Evolutionary conservation across 2,329 filamentous ascomycete genomes (phyloP).

Genomic region (Trichothecium sympodiale): DNA sequence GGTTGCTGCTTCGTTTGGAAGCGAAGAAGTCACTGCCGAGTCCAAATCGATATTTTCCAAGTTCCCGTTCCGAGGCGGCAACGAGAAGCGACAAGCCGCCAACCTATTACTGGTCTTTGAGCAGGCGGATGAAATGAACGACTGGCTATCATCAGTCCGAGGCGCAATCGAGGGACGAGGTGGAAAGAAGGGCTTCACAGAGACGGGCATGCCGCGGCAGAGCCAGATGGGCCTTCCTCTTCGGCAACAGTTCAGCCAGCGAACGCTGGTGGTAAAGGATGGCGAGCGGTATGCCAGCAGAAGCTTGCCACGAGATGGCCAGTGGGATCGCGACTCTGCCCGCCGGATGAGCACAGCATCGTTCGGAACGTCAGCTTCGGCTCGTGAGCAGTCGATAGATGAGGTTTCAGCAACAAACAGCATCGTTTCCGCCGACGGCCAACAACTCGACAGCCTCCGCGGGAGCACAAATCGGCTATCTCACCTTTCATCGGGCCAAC

Average conservation of each 20-base stretch:
- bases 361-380: slow-evolving; percentile 10
- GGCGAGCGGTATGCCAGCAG: slow-evolving; percentile 31
- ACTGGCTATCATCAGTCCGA: slow-evolving; percentile 59
- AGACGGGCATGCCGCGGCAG: slow-evolving; percentile 44
- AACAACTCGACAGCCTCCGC: slow-evolving; percentile 44
- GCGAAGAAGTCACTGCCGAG: slow-evolving; percentile 39
- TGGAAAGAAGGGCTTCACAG: slow-evolving; percentile 51
- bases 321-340: slow-evolving; percentile 3
- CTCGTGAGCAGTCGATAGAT: slow-evolving; percentile 34
- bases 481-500: slow-evolving; percentile 48
- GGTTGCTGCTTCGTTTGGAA: slow-evolving; percentile 54
- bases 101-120: slow-evolving; percentile 66
- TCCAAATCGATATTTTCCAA: slow-evolving; percentile 3
- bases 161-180: slow-evolving; percentile 60
- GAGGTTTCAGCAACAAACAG: slow-evolving; percentile 48
- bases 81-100: slow-evolving; percentile 32
- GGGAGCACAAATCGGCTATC: slow-evolving; percentile 48
- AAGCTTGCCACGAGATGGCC: slow-evolving; percentile 1
- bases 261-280: slow-evolving; percentile 35
- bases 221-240: slow-evolving; percentile 14
- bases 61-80: slow-evolving; percentile 28
- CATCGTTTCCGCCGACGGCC: slow-evolving; percentile 45
- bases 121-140: slow-evolving; percentile 62
- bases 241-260: slow-evolving; percentile 30
- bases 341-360: slow-evolving; percentile 8